Conservation (phyloP, 495 filamentous ascomycete genomes). For the Aspergillus diversus region DNA sequence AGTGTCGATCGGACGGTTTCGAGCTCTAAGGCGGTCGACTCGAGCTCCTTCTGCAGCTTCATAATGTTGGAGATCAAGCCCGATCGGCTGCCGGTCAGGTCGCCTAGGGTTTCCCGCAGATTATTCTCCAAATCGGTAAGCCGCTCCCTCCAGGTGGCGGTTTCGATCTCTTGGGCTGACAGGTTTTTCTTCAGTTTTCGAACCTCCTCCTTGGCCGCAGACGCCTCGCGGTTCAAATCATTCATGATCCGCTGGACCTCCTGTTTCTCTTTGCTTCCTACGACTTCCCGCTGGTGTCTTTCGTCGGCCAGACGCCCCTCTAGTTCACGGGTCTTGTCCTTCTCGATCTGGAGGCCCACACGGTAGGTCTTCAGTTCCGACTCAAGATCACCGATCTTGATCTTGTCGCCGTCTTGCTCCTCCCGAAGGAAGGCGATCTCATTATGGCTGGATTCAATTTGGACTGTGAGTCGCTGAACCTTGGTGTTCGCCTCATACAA, state of each 20-base stretch:
- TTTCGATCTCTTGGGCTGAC: slow-evolving; percentile 83
- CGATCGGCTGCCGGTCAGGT: slow-evolving; percentile 83
- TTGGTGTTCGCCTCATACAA: slow-evolving; percentile 82
- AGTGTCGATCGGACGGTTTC: slow-evolving; percentile 74
- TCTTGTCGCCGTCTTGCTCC: slow-evolving; percentile 97
- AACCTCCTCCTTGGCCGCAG: slow-evolving; percentile 83
- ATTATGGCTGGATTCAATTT: slow-evolving; percentile 87
- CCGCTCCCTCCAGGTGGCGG: slow-evolving; percentile 83
- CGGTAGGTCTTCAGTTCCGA: slow-evolving; percentile 74
- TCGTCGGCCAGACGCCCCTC: slow-evolving; percentile 78
- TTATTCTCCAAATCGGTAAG: slow-evolving; percentile 87
- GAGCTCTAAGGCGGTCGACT: slow-evolving; percentile 78
- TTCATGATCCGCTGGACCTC: slow-evolving; percentile 81
- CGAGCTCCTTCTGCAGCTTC: slow-evolving; percentile 85
- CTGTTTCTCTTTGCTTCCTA: slow-evolving; percentile 85
- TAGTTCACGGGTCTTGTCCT: slow-evolving; percentile 75
- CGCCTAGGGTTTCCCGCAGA: slow-evolving; percentile 79
- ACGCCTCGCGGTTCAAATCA: slow-evolving; percentile 81
- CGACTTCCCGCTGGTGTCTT: slow-evolving; percentile 81
- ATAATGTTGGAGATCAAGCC: slow-evolving; percentile 84
- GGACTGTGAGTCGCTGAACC: slow-evolving; percentile 80
- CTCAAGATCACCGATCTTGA: slow-evolving; percentile 92
- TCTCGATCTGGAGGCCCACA: slow-evolving; percentile 74
- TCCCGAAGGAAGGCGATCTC: slow-evolving; percentile 96
- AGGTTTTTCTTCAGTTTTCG: slow-evolving; percentile 77